Evolutionary conservation across 2,329 filamentous ascomycete genomes (phyloP), one percentile per base, ranked within the genome.

Genomic region (Penicillium sclerotigenum): DNA sequence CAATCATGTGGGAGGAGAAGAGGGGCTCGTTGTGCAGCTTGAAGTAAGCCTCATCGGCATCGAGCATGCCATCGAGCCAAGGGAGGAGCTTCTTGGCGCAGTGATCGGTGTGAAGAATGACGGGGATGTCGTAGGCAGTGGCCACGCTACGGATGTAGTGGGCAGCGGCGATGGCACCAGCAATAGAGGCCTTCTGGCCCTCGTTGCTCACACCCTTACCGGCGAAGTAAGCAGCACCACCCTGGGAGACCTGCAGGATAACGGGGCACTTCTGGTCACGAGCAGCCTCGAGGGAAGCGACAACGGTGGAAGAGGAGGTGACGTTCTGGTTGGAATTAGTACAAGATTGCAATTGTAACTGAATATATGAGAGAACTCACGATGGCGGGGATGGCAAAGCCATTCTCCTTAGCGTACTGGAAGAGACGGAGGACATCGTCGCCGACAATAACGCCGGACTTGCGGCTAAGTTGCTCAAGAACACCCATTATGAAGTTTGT

Each of bases 21-120:
- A 97, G 88, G 64, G 94, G 93, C 78, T 92, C 89, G 79, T 89
- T 89, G 75, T 93, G 86, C 75, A 85, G 77, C 87, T 97, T 95
- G 88, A 96, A 97, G 83, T 92, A 93, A 59, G 81, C 83, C 86
- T 97, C 94, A 72, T 97, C 94, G 68, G 87, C 93, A 62, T 94
- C 91, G 68, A 97, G 79, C 87, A 97, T 92, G 75, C 92, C 92
- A 73, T 97, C 92, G 75, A 97, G 82, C 93, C 93, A 97, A 61
- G 94, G 94, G 56, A 97, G 87, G 58, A 97, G 90, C 87, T 97
- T 97, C 89, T 97, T 97, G 75, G 94, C 93, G 80, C 93, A 96
- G 83, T 97, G 94, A 77, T 99, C 94, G 74, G 93, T 95, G 86
- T 97, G 92, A 58, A 97, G 87, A 69, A 97, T 82, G 67, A 96